Percentiles rank a stretch among this genome's conserved stretches.
phyloP scores from a whole-genome alignment of 2,329 filamentous ascomycete species.

The Fonsecaea nubica region DNA sequence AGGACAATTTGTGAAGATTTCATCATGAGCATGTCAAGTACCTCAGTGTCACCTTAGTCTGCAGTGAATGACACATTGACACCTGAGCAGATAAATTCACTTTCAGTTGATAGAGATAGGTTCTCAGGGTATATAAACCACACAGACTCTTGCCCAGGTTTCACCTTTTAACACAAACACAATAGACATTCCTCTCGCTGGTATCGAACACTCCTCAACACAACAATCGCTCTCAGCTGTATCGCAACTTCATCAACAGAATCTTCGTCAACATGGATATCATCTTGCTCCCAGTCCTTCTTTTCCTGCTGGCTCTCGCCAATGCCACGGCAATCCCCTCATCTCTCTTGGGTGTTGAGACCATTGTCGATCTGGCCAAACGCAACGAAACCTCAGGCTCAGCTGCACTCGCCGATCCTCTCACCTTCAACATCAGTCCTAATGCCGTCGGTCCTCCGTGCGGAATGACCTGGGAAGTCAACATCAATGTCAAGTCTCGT shows the following conservation, averaged over 20 bases:
- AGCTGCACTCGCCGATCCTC: neutral
- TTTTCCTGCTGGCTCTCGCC: neutral
- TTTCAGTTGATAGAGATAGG: neutral
- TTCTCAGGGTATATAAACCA: neutral
- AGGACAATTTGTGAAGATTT: neutral
- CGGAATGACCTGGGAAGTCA: slow-evolving; percentile 17
- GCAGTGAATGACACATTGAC: neutral
- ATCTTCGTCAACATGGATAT: slow-evolving; percentile 3
- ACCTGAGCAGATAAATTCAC: neutral
- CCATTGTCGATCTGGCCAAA: neutral
- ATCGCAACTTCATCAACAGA: neutral
- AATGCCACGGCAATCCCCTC: slow-evolving; percentile 9
- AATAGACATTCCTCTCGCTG: neutral
- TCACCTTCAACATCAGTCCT: slow-evolving; percentile 12
- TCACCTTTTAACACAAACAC: neutral
- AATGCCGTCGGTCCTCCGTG: slow-evolving; percentile 9
- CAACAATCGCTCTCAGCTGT: neutral
- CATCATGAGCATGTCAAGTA: neutral
- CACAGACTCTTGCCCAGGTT: neutral
- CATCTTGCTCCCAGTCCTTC: neutral
- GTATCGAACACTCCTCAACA: neutral
- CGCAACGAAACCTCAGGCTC: slow-evolving; percentile 6
- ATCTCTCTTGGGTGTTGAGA: neutral
- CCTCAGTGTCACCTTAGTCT: neutral
- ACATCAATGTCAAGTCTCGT: slow-evolving; percentile 5